Conservation (phyloP, 108 stramenopile genomes). For the Discostella pseudostelligera region DNA sequence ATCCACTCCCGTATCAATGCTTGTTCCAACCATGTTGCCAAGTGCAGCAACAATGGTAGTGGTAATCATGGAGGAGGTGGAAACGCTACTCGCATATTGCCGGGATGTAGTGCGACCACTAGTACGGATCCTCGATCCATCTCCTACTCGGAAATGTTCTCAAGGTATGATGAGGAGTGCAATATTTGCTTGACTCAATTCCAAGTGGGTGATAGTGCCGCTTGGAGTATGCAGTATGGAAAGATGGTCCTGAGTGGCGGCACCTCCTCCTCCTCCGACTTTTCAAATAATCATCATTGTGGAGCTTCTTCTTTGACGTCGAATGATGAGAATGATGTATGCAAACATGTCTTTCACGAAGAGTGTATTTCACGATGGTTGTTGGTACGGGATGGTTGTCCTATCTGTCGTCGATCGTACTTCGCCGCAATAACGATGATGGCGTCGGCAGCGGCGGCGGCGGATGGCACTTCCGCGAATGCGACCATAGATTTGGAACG, state of each 20-base stretch:
- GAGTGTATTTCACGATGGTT: slow-evolving; percentile 70
- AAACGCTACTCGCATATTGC: background rate
- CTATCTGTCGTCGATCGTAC: slow-evolving; percentile 37
- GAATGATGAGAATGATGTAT: slow-evolving; percentile 7
- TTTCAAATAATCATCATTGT: background rate
- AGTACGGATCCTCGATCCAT: background rate
- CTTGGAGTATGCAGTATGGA: slow-evolving; percentile 13
- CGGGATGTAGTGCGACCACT: background rate
- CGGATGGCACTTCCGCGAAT: background rate
- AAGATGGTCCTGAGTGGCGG: background rate
- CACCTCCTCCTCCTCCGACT: background rate
- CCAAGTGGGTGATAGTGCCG: slow-evolving; percentile 45
- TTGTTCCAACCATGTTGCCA: slow-evolving; percentile 5
- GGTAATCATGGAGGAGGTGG: background rate
- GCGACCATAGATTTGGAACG: slow-evolving; percentile 1
- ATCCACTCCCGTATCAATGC: slow-evolving; percentile 1
- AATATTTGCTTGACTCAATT: slow-evolving; percentile 39
- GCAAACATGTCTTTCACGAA: slow-evolving; percentile 65
- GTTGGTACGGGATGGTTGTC: slow-evolving; percentile 46
- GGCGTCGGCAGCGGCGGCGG: background rate
- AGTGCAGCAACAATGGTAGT: slow-evolving; percentile 14
- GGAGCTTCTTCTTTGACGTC: background rate
- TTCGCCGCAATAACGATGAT: slow-evolving; percentile 1
- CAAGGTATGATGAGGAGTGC: slow-evolving; percentile 33
- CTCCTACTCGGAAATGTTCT: slow-evolving; percentile 2